These are phyloP conservation scores for carrot (Daucus carota) DNA, from an alignment of 129 eudicot genomes.

Conservation along the genomic window DNA sequence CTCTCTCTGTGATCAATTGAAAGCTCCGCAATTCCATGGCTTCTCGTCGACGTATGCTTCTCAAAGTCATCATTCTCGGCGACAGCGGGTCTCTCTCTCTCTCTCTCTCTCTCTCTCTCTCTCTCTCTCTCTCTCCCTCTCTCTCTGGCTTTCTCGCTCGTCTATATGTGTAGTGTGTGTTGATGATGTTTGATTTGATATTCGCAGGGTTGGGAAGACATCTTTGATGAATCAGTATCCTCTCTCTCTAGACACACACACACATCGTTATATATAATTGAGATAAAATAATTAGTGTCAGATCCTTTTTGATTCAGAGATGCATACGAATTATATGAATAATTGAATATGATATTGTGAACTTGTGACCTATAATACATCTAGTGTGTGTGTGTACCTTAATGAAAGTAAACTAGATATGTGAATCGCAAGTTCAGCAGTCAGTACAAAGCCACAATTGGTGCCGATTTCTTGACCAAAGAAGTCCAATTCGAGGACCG, in stretches of 20 bases:
- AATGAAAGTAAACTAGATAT: slow-evolving; percentile 11
- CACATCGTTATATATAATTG: background rate
- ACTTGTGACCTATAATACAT: background rate
- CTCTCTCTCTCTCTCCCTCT: background rate
- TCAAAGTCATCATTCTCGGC: slow-evolving; percentile 62
- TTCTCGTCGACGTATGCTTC: slow-evolving; percentile 57
- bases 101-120: background rate
- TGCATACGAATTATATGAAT: background rate
- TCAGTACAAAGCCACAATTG: slow-evolving; percentile 22
- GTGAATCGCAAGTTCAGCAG: slow-evolving; percentile 21
- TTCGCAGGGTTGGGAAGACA: slow-evolving; percentile 52
- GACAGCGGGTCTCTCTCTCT: slow-evolving; percentile 45
- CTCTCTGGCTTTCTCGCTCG: background rate
- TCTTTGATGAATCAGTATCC: slow-evolving; percentile 69
- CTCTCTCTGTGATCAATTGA: background rate
- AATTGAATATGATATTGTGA: background rate
- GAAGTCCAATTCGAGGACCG: slow-evolving; percentile 20
- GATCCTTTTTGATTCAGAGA: background rate
- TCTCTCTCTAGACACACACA: background rate
- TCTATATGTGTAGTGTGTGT: background rate
- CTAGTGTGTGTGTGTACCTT: background rate
- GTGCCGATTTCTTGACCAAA: slow-evolving; percentile 26
- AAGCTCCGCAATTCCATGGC: slow-evolving; percentile 36
- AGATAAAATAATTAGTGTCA: background rate
- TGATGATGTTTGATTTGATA: slow-evolving; percentile 10